Base-by-base conservation (phyloP, 371 early-diverging fungal genomes). In the Mucor indicus region DNA sequence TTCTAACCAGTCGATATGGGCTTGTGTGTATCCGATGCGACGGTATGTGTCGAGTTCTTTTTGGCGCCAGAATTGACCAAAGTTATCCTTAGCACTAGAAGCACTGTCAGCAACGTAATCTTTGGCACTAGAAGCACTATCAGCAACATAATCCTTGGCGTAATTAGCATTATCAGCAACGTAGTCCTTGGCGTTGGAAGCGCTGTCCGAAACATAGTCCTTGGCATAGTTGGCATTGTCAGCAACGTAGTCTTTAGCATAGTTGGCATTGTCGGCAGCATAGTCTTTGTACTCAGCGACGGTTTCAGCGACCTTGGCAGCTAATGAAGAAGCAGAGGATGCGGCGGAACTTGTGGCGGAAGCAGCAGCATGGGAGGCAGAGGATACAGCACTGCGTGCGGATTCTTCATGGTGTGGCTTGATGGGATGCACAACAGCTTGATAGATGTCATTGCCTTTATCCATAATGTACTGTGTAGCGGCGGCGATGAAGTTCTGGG, bases 1-100 rank as follows among this genome's bases (percentile, higher is more conserved):
- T 22, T 67, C 53, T 8, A 74, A 36, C 66, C 68, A 66, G 19
- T 74, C 53, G 15, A 74, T 50, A n/a, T 74, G 71, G 3, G 67
- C 60, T 45, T 74, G 66, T 8, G 75, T 65, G 23, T 74, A 74
- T 6, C 70, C 75, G 20, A 72, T 43, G 31, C 58, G 60, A 9
- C 55, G 48, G 19, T 58, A 68, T 0, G 64, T 61, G n/a, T 72
- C 59, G 4, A 47, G 27, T 32, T 72, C 57, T 37, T 65, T 60
- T 31, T 66, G 53, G 24, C 48, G 52, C 71, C 75, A 68, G 49
- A 48, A 63, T n/a, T 56, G 33, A 10, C 58, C 75, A 60, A 70
- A 67, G 7, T 53, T 58, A 1, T 57, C 17, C 42, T 55, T 59
- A 47, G 52, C 62, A 13, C 48, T 30, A 13, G 48, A 21, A 1